phyloP scores from a whole-genome alignment of 768 basidiomycete species.

The Trametes cinnabarina region DNA sequence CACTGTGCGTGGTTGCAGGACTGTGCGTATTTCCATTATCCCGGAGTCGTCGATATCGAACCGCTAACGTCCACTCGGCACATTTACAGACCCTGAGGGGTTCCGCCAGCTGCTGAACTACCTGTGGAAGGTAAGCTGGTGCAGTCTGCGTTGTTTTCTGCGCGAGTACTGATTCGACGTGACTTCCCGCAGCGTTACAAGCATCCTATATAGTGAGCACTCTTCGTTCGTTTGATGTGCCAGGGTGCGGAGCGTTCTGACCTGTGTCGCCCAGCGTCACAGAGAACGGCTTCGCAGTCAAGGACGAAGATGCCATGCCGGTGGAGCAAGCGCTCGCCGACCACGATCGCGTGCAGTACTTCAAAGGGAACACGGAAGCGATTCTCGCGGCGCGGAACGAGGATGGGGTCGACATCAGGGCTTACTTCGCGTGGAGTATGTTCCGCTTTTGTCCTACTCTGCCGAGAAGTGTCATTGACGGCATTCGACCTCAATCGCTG shows the following conservation, averaged over 20 bases:
- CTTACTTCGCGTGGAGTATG: conserved; percentile 71
- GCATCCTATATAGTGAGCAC: conserved; percentile 52
- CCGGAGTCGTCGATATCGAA: not conserved
- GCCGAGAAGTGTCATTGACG: not conserved
- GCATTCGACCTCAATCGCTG: not conserved
- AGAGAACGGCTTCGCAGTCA: conserved; percentile 72
- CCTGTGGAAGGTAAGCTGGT: conserved; percentile 53
- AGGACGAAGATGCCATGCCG: conserved; percentile 55
- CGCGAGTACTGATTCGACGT: not conserved
- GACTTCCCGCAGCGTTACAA: conserved; percentile 37
- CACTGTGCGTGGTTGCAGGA: conserved; percentile 68
- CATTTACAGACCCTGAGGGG: conserved; percentile 53
- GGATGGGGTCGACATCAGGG: conserved; percentile 60
- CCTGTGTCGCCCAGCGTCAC: conserved; percentile 47
- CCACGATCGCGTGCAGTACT: conserved; percentile 65
- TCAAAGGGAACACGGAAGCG: conserved; percentile 53
- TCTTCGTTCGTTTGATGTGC: not conserved
- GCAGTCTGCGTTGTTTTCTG: not conserved
- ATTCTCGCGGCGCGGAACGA: conserved; percentile 56
- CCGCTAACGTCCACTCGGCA: conserved; percentile 13
- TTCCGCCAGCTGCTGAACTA: conserved; percentile 73
- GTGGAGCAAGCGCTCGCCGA: conserved; percentile 55
- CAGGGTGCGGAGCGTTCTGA: not conserved
- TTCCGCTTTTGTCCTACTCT: conserved; percentile 6
- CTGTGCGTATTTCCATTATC: conserved; percentile 38